A percentile compares a stretch with the other conserved stretches of the same genome.
These are phyloP conservation scores for Alternaria atra DNA, from an alignment of 2,329 filamentous ascomycete genomes.

Conservation along the genomic window DNA sequence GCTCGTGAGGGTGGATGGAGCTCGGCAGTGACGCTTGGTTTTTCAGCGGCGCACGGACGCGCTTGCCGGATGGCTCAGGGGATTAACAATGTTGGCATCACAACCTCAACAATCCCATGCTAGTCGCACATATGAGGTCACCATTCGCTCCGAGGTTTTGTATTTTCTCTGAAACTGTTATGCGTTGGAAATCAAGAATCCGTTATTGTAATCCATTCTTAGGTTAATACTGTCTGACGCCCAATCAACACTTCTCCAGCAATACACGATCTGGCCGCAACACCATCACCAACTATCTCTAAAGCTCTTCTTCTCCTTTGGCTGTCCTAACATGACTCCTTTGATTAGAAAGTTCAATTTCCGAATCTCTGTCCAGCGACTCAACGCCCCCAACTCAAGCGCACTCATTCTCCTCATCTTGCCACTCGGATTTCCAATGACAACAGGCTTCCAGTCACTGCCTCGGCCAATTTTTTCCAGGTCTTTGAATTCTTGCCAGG, in stretches of 20 bases:
- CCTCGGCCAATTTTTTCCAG: slow-evolving; percentile 54
- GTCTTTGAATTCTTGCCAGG: slow-evolving; percentile 49
- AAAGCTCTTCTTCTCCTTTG: slow-evolving; percentile 20
- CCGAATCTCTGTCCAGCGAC: slow-evolving; percentile 76
- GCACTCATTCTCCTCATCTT: slow-evolving; percentile 75
- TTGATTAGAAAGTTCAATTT: slow-evolving; percentile 56
- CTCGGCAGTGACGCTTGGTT: slow-evolving; percentile 30
- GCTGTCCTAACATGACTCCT: slow-evolving; percentile 26
- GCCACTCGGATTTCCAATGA: slow-evolving; percentile 76
- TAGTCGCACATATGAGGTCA: background rate
- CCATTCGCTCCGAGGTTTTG: background rate
- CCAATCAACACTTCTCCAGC: background rate
- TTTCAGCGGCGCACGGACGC: slow-evolving; percentile 29
- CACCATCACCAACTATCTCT: slow-evolving; percentile 10
- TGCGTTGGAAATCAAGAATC: background rate
- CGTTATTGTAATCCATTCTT: background rate
- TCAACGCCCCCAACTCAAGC: slow-evolving; percentile 73
- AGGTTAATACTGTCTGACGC: background rate
- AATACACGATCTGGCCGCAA: background rate
- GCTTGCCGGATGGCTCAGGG: slow-evolving; percentile 24
- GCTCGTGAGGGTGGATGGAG: slow-evolving; percentile 22
- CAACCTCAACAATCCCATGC: background rate
- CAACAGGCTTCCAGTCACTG: slow-evolving; percentile 70
- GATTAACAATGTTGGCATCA: slow-evolving; percentile 14
- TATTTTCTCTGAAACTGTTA: background rate